Evolutionary conservation across 106 monocot species (phyloP).

Genomic region (Agapanthus africanus): DNA sequence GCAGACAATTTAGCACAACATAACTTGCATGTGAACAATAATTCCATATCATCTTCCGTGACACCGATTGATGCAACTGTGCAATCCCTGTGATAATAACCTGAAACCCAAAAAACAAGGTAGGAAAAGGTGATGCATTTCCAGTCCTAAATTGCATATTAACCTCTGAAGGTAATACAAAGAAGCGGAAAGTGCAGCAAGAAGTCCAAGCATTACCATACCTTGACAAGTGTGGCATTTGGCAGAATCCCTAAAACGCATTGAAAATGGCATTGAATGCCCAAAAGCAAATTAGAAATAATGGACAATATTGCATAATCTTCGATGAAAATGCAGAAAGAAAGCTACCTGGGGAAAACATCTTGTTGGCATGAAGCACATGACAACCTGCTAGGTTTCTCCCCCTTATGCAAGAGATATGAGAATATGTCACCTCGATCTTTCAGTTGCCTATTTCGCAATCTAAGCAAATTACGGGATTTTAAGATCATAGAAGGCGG

Average conservation of each 20-base stretch:
- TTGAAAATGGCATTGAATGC: not conserved
- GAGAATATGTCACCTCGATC: conserved; percentile 38
- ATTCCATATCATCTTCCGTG: conserved; percentile 14
- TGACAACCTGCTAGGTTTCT: conserved; percentile 33
- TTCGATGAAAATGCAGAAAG: not conserved
- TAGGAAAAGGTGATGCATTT: not conserved
- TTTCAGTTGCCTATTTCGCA: conserved; percentile 31
- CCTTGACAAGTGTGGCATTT: conserved; percentile 76
- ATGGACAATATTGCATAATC: not conserved
- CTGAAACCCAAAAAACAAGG: conserved; percentile 22
- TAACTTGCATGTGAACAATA: conserved; percentile 36
- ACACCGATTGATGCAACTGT: conserved; percentile 15
- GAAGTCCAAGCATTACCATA: conserved; percentile 13
- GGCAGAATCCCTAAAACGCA: conserved; percentile 43
- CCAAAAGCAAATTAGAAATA: conserved; percentile 6
- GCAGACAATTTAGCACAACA: conserved; percentile 27
- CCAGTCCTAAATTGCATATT: not conserved
- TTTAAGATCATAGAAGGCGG: conserved; percentile 1
- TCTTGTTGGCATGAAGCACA: conserved; percentile 55
- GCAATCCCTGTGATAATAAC: conserved; percentile 67
- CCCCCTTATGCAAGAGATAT: conserved; percentile 54
- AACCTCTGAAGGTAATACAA: not conserved
- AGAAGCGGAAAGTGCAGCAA: not conserved
- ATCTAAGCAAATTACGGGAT: conserved; percentile 11
- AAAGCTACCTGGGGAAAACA: conserved; percentile 50